phyloP scores from a whole-genome alignment of 1,139 yeast genomes.

The Lodderomyces elongisporus region DNA sequence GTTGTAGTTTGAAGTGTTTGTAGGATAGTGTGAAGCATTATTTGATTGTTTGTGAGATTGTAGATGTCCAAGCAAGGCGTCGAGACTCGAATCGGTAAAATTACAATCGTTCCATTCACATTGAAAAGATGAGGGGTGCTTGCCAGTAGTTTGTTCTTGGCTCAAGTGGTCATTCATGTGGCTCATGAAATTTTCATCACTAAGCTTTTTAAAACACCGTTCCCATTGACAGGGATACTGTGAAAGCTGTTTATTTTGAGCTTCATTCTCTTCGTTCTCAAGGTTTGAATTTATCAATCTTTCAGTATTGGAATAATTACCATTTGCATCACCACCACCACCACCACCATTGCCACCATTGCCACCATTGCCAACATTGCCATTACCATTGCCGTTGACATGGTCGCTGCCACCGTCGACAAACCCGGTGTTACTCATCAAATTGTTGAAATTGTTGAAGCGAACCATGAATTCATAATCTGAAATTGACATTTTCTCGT shows the following conservation, averaged over 20 bases:
- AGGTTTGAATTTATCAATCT: no score
- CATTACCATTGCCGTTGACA: background rate
- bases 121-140: slow-evolving; percentile 19
- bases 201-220: slow-evolving; percentile 40
- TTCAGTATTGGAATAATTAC: no score
- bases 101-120: slow-evolving; percentile 78
- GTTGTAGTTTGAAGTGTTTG: background rate
- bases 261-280: background rate
- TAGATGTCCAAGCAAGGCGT: slow-evolving; percentile 56
- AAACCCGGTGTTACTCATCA: no score
- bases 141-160: slow-evolving; percentile 17
- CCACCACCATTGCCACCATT: no score
- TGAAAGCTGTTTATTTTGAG: background rate
- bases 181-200: slow-evolving; percentile 42
- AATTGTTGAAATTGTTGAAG: slow-evolving; percentile 30
- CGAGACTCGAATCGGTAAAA: slow-evolving; percentile 47
- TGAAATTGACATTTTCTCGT: slow-evolving; percentile 23
- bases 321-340: no score
- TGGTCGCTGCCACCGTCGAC: background rate
- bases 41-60: slow-evolving; percentile 44
- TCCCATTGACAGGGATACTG: slow-evolving; percentile 51
- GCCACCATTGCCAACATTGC: background rate
- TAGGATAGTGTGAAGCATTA: background rate
- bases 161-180: slow-evolving; percentile 59
- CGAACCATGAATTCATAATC: slow-evolving; percentile 43